Conservation (phyloP, 192 early-diverging fungal genomes). For the Coemansia sp. region DNA sequence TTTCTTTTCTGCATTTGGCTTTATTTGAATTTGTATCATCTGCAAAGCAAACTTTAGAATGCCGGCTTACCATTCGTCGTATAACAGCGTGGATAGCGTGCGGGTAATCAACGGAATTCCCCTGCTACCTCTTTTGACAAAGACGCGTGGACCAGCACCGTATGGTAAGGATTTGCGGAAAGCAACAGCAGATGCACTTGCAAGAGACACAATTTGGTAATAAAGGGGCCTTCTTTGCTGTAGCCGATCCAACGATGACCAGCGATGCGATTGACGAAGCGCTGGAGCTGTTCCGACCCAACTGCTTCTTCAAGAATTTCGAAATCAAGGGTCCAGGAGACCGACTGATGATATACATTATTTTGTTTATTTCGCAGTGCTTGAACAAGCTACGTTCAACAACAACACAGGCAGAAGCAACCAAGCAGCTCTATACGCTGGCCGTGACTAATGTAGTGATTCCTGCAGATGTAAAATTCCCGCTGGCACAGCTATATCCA, state of each 20-base stretch:
- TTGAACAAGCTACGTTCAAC: constrained; percentile 64
- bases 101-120: constrained; percentile 77
- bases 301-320: constrained; percentile 98
- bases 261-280: constrained; percentile 96
- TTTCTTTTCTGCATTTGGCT: not conserved
- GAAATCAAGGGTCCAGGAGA: constrained; percentile 95
- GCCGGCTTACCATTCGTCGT: constrained; percentile 46
- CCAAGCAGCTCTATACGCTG: constrained; percentile 74
- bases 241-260: constrained; percentile 52
- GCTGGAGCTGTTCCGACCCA: constrained; percentile 89
- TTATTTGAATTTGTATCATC: not conserved
- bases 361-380: constrained; percentile 88
- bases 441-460: constrained; percentile 89
- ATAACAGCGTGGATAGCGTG: constrained; percentile 21
- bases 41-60: not conserved
- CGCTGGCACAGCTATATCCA: constrained; percentile 87
- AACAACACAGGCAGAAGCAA: constrained; percentile 67
- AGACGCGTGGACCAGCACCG: constrained; percentile 80
- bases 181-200: not conserved
- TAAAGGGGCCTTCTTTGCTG: not conserved
- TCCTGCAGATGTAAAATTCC: constrained; percentile 90
- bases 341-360: constrained; percentile 91
- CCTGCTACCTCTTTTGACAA: constrained; percentile 86
- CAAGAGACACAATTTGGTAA: not conserved
- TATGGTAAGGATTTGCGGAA: constrained; percentile 51